Base-by-base conservation (phyloP, 768 basidiomycete genomes). In the Basidioascus undulatus region DNA sequence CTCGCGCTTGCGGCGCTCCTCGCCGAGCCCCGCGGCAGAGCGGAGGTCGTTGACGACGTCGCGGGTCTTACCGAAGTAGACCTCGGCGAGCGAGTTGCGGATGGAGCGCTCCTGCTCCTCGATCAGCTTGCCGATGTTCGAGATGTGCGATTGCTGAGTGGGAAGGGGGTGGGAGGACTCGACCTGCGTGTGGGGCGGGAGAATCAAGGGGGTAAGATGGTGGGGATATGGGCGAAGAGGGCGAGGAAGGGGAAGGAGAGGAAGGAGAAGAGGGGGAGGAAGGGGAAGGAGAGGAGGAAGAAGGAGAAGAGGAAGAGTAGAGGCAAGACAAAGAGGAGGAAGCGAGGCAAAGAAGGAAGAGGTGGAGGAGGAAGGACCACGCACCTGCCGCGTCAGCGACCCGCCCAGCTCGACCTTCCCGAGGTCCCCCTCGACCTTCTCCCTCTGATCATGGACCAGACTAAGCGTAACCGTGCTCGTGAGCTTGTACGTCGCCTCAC, bases 41-140 rank as follows among this genome's bases (percentile, higher is more conserved):
- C 89, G 70, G 40, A 98, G 67, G 55, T 92, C 86, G 51, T 79
- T 79, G 15, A 92, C 75, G 41, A 98, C 74, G 56, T 98, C 87
- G 47, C 80, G 76, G 37, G 30, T 94, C 63, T 96, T 92, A 30
- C 84, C 83, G 61, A 87, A 87, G 59, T 87, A 89, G 12, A 89
- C 81, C 65, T 86, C 82, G 2, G 53, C 55, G 36, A 98, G 65
- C 42, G 84, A 62, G 58, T 92, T 92, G 30, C 92, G 70, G 83
- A 96, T 86, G 64, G 96, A 96, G 57, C 87, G 83, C 61, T 98
- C 92, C 82, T 89, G 87, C 48, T 96, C 92, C 59, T 98, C 92
- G 47, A 98, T 75, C 74, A 94, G 77, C 49, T 68, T 70, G 5
- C 92, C 92, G n/a, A 76, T 75, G 58, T 96, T 96, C 32, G 72